Evolutionary conservation across 179 eudicot species (phyloP).

Genomic region (Carnegiea gigantea): DNA sequence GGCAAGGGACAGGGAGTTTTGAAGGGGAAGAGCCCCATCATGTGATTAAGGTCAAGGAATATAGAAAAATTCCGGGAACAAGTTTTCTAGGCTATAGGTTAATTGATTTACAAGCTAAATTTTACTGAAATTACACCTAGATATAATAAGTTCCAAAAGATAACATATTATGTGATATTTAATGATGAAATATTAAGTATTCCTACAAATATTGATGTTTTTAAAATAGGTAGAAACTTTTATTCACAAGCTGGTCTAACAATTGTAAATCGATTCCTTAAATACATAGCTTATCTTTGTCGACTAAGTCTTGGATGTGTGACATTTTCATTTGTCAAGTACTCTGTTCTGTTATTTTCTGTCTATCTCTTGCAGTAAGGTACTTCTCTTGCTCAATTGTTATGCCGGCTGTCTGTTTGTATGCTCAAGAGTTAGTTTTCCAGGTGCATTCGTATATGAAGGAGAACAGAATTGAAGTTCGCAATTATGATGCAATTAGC

Average conservation of each 20-base stretch:
- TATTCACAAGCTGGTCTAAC: background rate
- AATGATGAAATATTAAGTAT: background rate
- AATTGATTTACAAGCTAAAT: background rate
- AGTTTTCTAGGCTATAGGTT: background rate
- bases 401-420: background rate
- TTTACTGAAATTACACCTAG: background rate
- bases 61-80: background rate
- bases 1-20: background rate
- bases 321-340: background rate
- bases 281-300: background rate
- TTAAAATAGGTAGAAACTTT: background rate
- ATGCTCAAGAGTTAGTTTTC: constrained; percentile 10
- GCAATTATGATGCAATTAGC: constrained; percentile 68
- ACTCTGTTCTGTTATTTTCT: background rate
- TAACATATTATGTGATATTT: background rate
- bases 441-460: constrained; percentile 64
- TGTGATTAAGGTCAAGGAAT: background rate
- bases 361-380: background rate
- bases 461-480: constrained; percentile 72
- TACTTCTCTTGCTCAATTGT: background rate
- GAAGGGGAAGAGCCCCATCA: background rate
- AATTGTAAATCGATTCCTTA: background rate
- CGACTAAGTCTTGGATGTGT: background rate
- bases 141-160: background rate
- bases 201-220: background rate